Evolutionary conservation across 2,329 filamentous ascomycete species (phyloP).

Genomic region (Fusarium miscanthi): DNA sequence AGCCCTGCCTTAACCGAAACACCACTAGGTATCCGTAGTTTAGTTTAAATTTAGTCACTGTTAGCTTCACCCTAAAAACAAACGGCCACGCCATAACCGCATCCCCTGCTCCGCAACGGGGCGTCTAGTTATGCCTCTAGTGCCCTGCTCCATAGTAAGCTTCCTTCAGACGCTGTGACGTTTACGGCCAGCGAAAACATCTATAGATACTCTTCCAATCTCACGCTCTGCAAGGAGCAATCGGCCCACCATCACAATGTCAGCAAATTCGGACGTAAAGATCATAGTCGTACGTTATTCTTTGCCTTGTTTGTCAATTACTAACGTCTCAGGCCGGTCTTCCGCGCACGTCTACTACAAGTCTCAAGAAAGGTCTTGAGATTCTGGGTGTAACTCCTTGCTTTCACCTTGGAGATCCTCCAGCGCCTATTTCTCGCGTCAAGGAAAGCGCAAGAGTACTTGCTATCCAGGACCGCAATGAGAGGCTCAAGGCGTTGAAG

Average conservation of each 20-base stretch:
- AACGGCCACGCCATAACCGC: constrained; percentile 5
- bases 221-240: not conserved
- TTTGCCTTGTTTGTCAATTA: accelerated
- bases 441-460: constrained; percentile 33
- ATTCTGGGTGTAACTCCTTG: constrained; percentile 26
- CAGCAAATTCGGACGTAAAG: constrained; percentile 16
- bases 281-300: constrained; percentile 28
- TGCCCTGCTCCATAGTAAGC: not conserved
- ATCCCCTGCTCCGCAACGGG: not conserved
- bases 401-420: constrained; percentile 37
- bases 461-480: constrained; percentile 23
- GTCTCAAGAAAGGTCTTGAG: constrained; percentile 36
- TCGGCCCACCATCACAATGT: not conserved
- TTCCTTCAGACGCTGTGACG: not conserved
- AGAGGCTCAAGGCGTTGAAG: constrained; percentile 29
- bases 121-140: not conserved
- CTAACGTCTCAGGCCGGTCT: constrained; percentile 24
- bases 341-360: constrained; percentile 32
- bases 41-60: not conserved
- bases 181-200: not conserved
- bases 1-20: constrained; percentile 24
- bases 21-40: not conserved
- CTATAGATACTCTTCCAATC: constrained; percentile 9
- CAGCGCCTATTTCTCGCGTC: constrained; percentile 24
- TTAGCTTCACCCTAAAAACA: not conserved